Conservation (phyloP, 106 monocot species). For the Narthecium ossifragum region DNA sequence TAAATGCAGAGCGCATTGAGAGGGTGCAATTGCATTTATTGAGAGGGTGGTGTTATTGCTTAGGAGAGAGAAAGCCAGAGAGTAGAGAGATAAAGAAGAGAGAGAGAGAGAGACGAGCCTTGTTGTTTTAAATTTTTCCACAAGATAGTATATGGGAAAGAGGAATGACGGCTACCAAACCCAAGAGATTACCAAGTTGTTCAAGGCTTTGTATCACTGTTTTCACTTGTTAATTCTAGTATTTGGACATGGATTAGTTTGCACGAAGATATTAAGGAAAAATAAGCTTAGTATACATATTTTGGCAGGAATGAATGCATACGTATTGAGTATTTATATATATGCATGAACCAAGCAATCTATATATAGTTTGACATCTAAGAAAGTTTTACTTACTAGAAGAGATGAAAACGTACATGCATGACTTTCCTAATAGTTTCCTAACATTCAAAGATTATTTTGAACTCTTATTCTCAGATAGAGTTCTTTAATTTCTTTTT, state of each 20-base stretch:
- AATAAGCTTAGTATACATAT: not conserved
- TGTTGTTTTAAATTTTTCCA: slow-evolving; percentile 9
- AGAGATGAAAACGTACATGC: too few relatives aligned
- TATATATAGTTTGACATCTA: too few relatives aligned
- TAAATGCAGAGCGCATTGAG: slow-evolving; percentile 79
- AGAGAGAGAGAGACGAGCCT: not conserved
- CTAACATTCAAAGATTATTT: too few relatives aligned
- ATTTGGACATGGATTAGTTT: not conserved
- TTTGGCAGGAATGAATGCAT: not conserved
- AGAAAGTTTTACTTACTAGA: too few relatives aligned
- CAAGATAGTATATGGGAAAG: slow-evolving; percentile 4
- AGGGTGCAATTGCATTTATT: slow-evolving; percentile 96
- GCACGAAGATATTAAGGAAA: not conserved
- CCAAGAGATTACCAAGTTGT: too few relatives aligned
- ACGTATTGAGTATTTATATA: too few relatives aligned
- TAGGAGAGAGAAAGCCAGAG: slow-evolving; percentile 19
- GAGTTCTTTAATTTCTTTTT: too few relatives aligned
- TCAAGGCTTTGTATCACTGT: not conserved
- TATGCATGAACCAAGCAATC: too few relatives aligned
- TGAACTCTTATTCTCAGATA: too few relatives aligned
- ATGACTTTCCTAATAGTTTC: too few relatives aligned
- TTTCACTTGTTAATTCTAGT: not conserved
- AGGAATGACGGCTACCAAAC: slow-evolving; percentile 18
- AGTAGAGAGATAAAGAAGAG: slow-evolving; percentile 20
- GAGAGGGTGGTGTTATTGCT: slow-evolving; percentile 20